Evolutionary conservation across 1,284 basidiomycete species (phyloP).

Genomic region (Malassezia globosa): DNA sequence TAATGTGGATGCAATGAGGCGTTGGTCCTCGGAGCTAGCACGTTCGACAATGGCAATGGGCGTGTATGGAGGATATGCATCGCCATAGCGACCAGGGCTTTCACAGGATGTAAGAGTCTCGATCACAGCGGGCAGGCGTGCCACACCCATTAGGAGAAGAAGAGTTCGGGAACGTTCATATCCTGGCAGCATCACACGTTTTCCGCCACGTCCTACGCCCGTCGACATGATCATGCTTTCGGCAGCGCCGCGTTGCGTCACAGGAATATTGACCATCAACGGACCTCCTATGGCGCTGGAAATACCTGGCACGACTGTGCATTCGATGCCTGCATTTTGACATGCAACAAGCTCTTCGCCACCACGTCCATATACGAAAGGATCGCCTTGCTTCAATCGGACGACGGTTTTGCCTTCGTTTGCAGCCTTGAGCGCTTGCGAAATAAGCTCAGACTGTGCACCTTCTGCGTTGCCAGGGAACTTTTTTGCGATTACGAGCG

Average conservation of each 20-base stretch:
- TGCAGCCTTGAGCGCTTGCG: conserved; percentile 71
- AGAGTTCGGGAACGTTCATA: conserved; percentile 72
- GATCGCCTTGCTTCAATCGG: conserved; percentile 90
- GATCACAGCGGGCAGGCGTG: conserved; percentile 64
- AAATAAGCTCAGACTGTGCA: conserved; percentile 87
- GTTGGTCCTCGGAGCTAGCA: conserved; percentile 79
- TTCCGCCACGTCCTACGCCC: conserved; percentile 77
- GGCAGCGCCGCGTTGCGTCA: conserved; percentile 87
- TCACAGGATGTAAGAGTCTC: conserved; percentile 52
- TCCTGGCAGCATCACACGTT: conserved; percentile 69
- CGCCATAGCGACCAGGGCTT: conserved; percentile 48
- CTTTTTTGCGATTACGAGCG: conserved; percentile 73
- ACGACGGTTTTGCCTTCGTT: conserved; percentile 71
- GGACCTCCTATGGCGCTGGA: conserved; percentile 79
- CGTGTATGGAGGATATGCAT: conserved; percentile 61
- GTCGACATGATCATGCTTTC: conserved; percentile 82
- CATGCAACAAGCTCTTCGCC: conserved; percentile 91
- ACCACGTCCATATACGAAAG: conserved; percentile 81
- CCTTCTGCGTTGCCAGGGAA: conserved; percentile 94
- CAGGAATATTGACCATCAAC: conserved; percentile 74
- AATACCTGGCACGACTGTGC: conserved; percentile 76
- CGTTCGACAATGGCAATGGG: conserved; percentile 90
- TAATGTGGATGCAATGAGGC: conserved; percentile 70
- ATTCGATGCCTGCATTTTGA: conserved; percentile 68
- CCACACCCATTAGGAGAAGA: conserved; percentile 87